Base-by-base conservation (phyloP, 2,329 filamentous ascomycete species). In the Onygenales sp. region DNA sequence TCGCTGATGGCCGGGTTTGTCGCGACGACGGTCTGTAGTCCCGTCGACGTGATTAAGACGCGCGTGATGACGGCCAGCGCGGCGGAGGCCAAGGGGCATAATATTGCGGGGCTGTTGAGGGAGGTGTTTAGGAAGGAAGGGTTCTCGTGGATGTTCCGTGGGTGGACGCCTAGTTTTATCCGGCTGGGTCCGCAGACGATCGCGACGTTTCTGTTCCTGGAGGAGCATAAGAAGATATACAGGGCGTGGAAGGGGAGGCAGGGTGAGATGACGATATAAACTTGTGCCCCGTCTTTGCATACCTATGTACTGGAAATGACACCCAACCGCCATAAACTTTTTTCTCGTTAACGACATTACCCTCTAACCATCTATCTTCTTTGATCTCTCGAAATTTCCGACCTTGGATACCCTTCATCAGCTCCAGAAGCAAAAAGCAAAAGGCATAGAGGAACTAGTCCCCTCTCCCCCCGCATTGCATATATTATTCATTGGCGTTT, bases 131-230 rank as follows among this genome's bases (percentile, higher is more conserved):
- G 71, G 49, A 72, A 75, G 49, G 82, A 85, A 64, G 83, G 83
- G 9, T 67, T 81, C 36, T 68, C 73, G 4, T 85, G 82, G 82
- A 80, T 82, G 70, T 85, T 84, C 70, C 77, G 80, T 59, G 82
- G 82, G 31, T 85, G 82, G 82, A 78, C 83, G 13, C 82, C 82
- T 14, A 84, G 82, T 65, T 85, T 85, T 59, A 81, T 85, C 53
- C 75, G 82, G 6, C 67, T 85, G 17, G 82, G 82, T 2, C 82
- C 82, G 31, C 82, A 85, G 64, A 85, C 82, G 0, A 80, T 85
- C 56, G 78, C 80, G 34, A 85, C 82, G 0, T 85, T 85, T 61
- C 59, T 85, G 55, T 85, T 85, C 66, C 69, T 85, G 60, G 82
- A 85, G 61, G 80, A 85, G 65, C 83, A 85, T 62, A 85, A 85